These are phyloP conservation scores for Quercus variabilis DNA, from an alignment of 306 rosid genomes.

Conservation along the genomic window DNA sequence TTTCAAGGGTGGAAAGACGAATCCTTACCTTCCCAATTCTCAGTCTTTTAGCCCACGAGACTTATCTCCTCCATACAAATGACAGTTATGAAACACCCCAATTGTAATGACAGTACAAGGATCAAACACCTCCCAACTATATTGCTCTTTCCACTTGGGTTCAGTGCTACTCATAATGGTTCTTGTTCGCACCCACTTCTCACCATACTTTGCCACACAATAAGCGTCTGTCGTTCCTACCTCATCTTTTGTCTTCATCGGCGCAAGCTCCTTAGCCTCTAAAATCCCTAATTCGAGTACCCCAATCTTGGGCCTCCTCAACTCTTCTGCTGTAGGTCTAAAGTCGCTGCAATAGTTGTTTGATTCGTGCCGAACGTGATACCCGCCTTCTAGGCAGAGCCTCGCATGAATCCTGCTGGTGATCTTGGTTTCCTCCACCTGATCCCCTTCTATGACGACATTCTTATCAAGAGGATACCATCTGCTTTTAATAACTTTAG, in stretches of 20 bases:
- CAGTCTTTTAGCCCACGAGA: background rate
- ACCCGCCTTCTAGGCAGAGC: constrained; percentile 18
- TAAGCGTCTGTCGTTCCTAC: background rate
- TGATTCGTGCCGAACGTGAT: constrained; percentile 24
- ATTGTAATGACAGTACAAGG: constrained; percentile 23
- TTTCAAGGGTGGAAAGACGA: constrained; percentile 17
- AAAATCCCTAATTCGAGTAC: constrained; percentile 20
- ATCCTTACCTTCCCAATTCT: constrained; percentile 25
- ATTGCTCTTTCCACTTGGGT: constrained; percentile 34
- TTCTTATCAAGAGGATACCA: background rate
- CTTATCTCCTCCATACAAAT: background rate
- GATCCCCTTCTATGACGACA: background rate
- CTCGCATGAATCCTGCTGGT: constrained; percentile 5
- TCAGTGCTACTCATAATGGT: background rate
- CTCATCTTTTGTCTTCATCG: background rate
- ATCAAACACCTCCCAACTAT: constrained; percentile 25
- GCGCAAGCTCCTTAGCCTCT: constrained; percentile 5
- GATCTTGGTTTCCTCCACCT: background rate
- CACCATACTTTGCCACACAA: constrained; percentile 25
- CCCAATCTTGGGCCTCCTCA: constrained; percentile 22
- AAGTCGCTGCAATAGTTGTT: constrained; percentile 8
- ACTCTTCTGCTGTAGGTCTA: background rate
- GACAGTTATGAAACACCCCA: constrained; percentile 20
- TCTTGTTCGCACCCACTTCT: constrained; percentile 22
- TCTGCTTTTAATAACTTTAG: no score